A percentile compares a stretch with the other conserved stretches of the same genome.
phyloP scores from a whole-genome alignment of 176 grass and related monocot species.

The Puya raimondii region DNA sequence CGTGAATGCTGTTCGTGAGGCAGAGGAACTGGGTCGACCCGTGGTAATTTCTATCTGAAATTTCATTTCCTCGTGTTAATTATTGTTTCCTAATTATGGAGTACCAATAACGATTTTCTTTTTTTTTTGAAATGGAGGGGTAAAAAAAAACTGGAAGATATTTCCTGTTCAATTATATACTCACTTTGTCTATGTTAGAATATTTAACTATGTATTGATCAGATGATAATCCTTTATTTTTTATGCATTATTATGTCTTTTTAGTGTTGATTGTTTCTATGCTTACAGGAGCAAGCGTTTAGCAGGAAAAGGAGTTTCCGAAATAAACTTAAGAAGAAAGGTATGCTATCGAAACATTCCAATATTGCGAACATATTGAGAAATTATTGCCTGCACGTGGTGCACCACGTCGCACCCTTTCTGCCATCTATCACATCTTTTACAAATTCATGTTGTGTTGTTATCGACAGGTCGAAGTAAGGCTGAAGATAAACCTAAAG shows the following conservation, averaged over 20 bases:
- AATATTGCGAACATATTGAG: background rate
- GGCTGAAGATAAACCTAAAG: conserved; percentile 12
- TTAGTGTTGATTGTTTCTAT: background rate
- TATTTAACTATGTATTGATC: background rate
- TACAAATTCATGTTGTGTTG: background rate
- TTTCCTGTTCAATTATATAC: background rate
- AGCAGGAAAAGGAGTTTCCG: conserved; percentile 99
- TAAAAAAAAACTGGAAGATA: conserved; percentile 1
- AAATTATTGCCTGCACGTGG: background rate
- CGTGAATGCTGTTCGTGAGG: conserved; percentile 62
- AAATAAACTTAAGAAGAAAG: conserved; percentile 87
- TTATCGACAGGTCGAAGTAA: conserved; percentile 21
- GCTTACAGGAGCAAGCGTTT: conserved; percentile 64
- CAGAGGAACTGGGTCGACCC: conserved; percentile 58
- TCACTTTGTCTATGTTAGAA: background rate
- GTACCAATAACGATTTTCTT: background rate
- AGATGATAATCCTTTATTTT: background rate
- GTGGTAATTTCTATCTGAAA: conserved; percentile 39
- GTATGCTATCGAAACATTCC: conserved; percentile 5
- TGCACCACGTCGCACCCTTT: too few relatives aligned
- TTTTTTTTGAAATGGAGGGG: background rate
- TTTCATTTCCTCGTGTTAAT: background rate
- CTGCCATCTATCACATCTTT: background rate
- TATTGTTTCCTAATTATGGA: background rate
- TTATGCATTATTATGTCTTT: background rate